phyloP scores from a whole-genome alignment of 106 monocot genomes.

The Chionographis japonica region DNA sequence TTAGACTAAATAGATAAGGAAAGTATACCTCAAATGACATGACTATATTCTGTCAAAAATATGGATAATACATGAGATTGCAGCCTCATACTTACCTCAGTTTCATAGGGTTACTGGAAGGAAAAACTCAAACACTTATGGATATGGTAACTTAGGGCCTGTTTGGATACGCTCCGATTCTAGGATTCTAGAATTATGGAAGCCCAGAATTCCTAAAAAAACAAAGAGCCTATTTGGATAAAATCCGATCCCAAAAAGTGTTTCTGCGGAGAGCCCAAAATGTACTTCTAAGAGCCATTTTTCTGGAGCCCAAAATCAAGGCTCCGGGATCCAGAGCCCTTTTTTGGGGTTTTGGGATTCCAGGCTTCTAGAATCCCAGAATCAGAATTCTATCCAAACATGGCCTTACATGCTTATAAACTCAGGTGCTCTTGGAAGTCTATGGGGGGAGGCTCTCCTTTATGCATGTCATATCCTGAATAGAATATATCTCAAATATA shows the following conservation, averaged over 20 bases:
- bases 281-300: no score
- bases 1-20: background rate
- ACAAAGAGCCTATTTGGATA: no score
- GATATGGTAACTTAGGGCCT: background rate
- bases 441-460: background rate
- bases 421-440: background rate
- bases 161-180: no score
- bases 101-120: background rate
- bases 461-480: background rate
- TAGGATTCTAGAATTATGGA: no score
- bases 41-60: background rate
- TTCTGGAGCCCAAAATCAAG: no score
- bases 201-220: no score
- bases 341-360: no score
- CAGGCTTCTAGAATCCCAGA: no score
- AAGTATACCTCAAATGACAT: background rate
- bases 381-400: no score
- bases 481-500: background rate
- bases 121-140: background rate
- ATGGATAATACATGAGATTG: background rate
- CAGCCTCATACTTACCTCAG: background rate
- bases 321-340: no score
- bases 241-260: no score
- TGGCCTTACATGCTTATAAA: background rate
- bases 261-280: no score